Evolutionary conservation across 331 rosid species (phyloP).

Genomic region (Cydonia oblonga): DNA sequence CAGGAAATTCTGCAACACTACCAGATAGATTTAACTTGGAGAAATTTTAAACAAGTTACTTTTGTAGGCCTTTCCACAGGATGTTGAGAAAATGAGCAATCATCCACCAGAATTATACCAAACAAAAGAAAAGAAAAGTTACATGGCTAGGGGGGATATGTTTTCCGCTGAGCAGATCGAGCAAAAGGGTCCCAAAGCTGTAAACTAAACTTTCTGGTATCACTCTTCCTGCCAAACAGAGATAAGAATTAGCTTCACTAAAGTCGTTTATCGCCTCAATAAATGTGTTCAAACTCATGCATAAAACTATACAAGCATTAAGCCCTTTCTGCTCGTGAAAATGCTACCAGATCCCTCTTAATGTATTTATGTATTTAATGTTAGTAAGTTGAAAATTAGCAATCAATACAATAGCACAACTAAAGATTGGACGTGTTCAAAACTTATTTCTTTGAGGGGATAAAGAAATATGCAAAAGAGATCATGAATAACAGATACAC

Average conservation of each 20-base stretch:
- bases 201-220: constrained; percentile 73
- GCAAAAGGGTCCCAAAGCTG: constrained; percentile 85
- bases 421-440: too few species aligned
- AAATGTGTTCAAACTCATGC: neutral
- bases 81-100: constrained; percentile 1
- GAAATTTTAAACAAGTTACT: neutral
- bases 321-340: neutral
- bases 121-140: constrained; percentile 9
- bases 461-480: neutral
- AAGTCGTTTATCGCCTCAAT: neutral
- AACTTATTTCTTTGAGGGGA: neutral
- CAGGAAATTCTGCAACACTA: neutral
- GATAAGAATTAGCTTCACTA: constrained; percentile 3
- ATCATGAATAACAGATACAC: neutral
- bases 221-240: constrained; percentile 63
- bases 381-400: neutral
- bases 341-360: neutral
- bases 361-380: neutral
- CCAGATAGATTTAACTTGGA: neutral
- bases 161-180: constrained; percentile 88
- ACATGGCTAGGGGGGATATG: constrained; percentile 94
- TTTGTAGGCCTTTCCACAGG: neutral
- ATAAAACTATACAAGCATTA: neutral
- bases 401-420: neutral
- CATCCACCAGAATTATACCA: too few species aligned